Conservation (phyloP, 2,329 filamentous ascomycete species). For the Chrysoporthe puriensis region DNA sequence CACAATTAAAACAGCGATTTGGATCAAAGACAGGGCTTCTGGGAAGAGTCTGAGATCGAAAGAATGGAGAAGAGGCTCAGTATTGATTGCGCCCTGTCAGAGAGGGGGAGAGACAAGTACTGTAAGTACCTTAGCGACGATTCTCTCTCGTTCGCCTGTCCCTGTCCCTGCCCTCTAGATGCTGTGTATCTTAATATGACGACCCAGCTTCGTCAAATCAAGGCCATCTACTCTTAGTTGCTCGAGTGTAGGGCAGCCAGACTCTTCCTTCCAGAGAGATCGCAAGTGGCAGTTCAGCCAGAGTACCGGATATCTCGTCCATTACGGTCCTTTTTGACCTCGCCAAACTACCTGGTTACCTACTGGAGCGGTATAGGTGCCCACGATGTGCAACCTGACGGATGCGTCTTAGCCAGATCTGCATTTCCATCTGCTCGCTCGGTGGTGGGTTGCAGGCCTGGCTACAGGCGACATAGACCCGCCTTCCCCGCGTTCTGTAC, state of each 20-base stretch:
- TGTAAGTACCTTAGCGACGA: background rate
- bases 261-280: background rate
- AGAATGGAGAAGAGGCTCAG: background rate
- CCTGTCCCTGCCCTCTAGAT: background rate
- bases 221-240: background rate
- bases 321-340: background rate
- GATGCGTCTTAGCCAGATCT: background rate
- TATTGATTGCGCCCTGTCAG: background rate
- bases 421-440: background rate
- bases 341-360: background rate
- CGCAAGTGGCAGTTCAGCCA: background rate
- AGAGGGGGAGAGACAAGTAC: background rate
- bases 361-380: background rate
- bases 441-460: background rate
- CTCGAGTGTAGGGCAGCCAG: background rate
- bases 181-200: background rate
- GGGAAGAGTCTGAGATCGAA: background rate
- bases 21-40: background rate
- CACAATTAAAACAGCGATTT: background rate
- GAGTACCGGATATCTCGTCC: background rate
- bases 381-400: background rate
- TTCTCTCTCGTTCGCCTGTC: background rate
- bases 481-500: slow-evolving; percentile 19
- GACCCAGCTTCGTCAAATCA: background rate
- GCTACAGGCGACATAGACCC: slow-evolving; percentile 5